Percentiles rank a stretch among this genome's conserved stretches.
Conservation (phyloP, 1,284 basidiomycete genomes). For the Apiotrichum gamsii region DNA sequence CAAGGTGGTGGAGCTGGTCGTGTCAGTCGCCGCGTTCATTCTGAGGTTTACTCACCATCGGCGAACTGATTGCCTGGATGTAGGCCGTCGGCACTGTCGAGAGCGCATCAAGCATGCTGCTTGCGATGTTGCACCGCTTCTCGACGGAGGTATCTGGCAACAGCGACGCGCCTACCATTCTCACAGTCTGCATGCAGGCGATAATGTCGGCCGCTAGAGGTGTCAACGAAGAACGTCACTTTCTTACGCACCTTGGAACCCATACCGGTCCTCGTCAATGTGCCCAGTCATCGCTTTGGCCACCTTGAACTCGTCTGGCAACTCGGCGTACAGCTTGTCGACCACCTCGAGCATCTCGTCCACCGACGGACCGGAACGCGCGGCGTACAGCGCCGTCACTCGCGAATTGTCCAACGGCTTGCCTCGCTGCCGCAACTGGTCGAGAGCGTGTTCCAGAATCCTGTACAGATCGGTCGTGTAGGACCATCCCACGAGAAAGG, state of each 20-base stretch:
- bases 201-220: slow-evolving; percentile 39
- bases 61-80: slow-evolving; percentile 37
- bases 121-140: slow-evolving; percentile 40
- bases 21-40: no score
- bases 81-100: slow-evolving; percentile 39
- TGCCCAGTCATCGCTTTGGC: slow-evolving; percentile 36
- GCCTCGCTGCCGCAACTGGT: slow-evolving; percentile 21
- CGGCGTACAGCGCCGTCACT: slow-evolving; percentile 25
- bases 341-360: slow-evolving; percentile 31
- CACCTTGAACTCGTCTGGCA: slow-evolving; percentile 34
- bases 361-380: slow-evolving; percentile 19
- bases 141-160: slow-evolving; percentile 32
- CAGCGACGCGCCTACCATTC: slow-evolving; percentile 41
- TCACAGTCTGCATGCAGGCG: slow-evolving; percentile 41
- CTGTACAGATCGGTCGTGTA: slow-evolving; percentile 43
- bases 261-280: slow-evolving; percentile 32
- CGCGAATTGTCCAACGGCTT: slow-evolving; percentile 4
- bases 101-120: slow-evolving; percentile 41
- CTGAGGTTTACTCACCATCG: slow-evolving; percentile 28
- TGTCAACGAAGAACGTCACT: background rate
- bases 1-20: slow-evolving; percentile 40
- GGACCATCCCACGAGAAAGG: slow-evolving; percentile 41
- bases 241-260: slow-evolving; percentile 35
- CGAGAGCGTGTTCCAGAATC: slow-evolving; percentile 41
- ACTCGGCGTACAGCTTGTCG: slow-evolving; percentile 27